phyloP scores from a whole-genome alignment of 352 stramenopile species.

The Discostella stelligera region DNA sequence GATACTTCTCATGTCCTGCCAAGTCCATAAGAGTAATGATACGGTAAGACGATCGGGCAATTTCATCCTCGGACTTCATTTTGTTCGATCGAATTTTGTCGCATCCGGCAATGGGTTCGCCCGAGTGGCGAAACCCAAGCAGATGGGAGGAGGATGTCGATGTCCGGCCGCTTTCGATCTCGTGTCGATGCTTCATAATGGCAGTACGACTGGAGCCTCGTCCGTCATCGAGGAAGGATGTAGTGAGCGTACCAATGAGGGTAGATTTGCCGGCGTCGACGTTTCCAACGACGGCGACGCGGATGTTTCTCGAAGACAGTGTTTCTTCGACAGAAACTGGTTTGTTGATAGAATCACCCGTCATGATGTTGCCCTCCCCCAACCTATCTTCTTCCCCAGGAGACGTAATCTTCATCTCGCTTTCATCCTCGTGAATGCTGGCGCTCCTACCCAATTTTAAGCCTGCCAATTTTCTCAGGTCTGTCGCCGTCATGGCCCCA shows the following conservation, averaged over 20 bases:
- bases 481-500: slow-evolving; percentile 22
- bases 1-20: slow-evolving; percentile 96
- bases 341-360: slow-evolving; percentile 1
- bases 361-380: background rate
- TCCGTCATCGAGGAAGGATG: slow-evolving; percentile 94
- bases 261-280: slow-evolving; percentile 82
- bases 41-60: slow-evolving; percentile 72
- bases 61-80: slow-evolving; percentile 78
- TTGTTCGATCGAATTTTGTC: slow-evolving; percentile 72
- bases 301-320: slow-evolving; percentile 72
- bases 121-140: slow-evolving; percentile 83
- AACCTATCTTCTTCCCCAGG: background rate
- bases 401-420: background rate
- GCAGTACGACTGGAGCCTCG: slow-evolving; percentile 86
- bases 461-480: slow-evolving; percentile 17
- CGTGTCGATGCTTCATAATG: slow-evolving; percentile 89
- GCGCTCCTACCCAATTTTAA: slow-evolving; percentile 6
- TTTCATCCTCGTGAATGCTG: slow-evolving; percentile 9
- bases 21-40: slow-evolving; percentile 88
- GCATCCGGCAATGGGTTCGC: slow-evolving; percentile 69
- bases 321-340: slow-evolving; percentile 62
- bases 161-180: slow-evolving; percentile 88
- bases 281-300: slow-evolving; percentile 81
- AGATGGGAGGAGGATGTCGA: slow-evolving; percentile 86
- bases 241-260: slow-evolving; percentile 88